Evolutionary conservation across 495 filamentous ascomycete genomes (phyloP).

Genomic region (Haplographium delicatum): DNA sequence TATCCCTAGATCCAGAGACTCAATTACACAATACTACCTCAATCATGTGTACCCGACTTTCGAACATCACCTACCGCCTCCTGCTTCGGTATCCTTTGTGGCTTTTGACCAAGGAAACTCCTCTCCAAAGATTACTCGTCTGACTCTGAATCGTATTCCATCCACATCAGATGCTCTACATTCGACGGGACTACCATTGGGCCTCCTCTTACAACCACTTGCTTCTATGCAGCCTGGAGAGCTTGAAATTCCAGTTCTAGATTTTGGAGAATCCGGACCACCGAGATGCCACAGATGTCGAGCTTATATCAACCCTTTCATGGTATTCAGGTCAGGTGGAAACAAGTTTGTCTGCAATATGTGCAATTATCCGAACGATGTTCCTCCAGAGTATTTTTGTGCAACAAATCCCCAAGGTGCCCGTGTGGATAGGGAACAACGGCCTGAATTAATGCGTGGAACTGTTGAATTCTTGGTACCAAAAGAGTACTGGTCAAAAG

Average conservation of each 20-base stretch:
- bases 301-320: slow-evolving; percentile 98
- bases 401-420: slow-evolving; percentile 83
- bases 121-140: slow-evolving; percentile 86
- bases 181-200: slow-evolving; percentile 76
- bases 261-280: slow-evolving; percentile 89
- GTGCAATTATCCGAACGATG: slow-evolving; percentile 96
- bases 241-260: slow-evolving; percentile 81
- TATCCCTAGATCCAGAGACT: slow-evolving; percentile 78
- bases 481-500: slow-evolving; percentile 97
- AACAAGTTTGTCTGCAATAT: slow-evolving; percentile 98
- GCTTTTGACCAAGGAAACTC: slow-evolving; percentile 94
- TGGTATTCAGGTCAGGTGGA: slow-evolving; percentile 90
- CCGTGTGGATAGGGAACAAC: slow-evolving; percentile 80
- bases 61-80: slow-evolving; percentile 83
- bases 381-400: slow-evolving; percentile 85
- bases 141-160: slow-evolving; percentile 90
- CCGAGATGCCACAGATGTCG: slow-evolving; percentile 90
- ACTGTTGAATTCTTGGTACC: slow-evolving; percentile 96
- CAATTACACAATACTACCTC: slow-evolving; percentile 75
- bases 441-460: slow-evolving; percentile 83
- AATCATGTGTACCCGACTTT: slow-evolving; percentile 89
- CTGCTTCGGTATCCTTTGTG: slow-evolving; percentile 84
- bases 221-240: slow-evolving; percentile 82
- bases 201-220: slow-evolving; percentile 84
- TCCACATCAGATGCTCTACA: slow-evolving; percentile 72